phyloP scores from a whole-genome alignment of 345 rosid genomes.

The Mangifera indica region DNA sequence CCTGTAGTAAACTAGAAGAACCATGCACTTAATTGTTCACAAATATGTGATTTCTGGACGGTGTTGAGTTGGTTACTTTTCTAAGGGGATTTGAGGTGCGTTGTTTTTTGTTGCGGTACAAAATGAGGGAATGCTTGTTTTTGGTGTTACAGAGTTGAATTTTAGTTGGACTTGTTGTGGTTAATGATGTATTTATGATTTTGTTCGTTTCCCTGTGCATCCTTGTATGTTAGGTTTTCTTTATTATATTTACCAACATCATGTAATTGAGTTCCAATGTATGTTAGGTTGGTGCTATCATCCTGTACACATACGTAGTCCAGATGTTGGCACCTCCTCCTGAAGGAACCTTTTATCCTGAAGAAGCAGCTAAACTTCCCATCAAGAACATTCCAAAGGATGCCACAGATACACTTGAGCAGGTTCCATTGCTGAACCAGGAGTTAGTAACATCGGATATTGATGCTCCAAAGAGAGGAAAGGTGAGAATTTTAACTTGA shows the following conservation, averaged over 20 bases:
- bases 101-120: background rate
- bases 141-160: background rate
- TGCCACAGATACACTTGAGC: constrained; percentile 53
- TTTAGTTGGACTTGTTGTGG: background rate
- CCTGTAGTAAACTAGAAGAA: background rate
- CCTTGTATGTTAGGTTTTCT: background rate
- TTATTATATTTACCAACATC: background rate
- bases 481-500: constrained; percentile 42
- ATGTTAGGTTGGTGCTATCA: constrained; percentile 93
- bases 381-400: constrained; percentile 50
- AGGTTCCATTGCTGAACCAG: constrained; percentile 60
- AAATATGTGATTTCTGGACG: background rate
- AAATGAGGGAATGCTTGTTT: background rate
- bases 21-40: background rate
- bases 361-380: constrained; percentile 47
- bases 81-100: constrained; percentile 2
- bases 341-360: constrained; percentile 76
- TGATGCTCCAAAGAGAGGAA: constrained; percentile 44
- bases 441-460: constrained; percentile 34
- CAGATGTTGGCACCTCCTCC: constrained; percentile 93
- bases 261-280: constrained; percentile 17
- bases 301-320: constrained; percentile 92
- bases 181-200: background rate
- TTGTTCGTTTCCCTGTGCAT: constrained; percentile 6
- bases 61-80: no score